Evolutionary conservation across 2,329 filamentous ascomycete species (phyloP).

Genomic region (Coccinonectria pachysandricola): DNA sequence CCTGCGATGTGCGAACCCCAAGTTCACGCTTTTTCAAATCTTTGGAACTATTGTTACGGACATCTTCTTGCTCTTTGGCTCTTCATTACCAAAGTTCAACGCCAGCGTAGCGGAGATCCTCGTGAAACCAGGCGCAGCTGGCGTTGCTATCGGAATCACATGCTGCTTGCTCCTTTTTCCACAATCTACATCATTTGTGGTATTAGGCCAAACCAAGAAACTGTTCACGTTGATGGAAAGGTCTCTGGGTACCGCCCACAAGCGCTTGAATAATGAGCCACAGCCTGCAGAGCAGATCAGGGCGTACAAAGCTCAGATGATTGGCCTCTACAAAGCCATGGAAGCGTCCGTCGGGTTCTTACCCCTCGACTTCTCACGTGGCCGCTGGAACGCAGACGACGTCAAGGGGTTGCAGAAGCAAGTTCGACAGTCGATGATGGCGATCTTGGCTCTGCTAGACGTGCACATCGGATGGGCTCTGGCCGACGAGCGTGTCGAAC

Average conservation of each 20-base stretch:
- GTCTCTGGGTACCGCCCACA: constrained; percentile 22
- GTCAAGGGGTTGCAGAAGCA: constrained; percentile 27
- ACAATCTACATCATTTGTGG: constrained; percentile 35
- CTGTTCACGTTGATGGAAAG: constrained; percentile 22
- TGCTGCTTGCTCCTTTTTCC: constrained; percentile 38
- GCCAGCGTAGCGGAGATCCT: constrained; percentile 28
- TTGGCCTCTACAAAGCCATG: constrained; percentile 27
- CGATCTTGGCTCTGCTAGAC: constrained; percentile 29
- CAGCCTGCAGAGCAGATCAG: constrained; percentile 10
- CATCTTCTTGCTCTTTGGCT: constrained; percentile 33
- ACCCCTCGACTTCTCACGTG: constrained; percentile 34
- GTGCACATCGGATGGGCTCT: constrained; percentile 30
- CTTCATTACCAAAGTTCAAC: constrained; percentile 29
- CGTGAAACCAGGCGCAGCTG: constrained; percentile 35
- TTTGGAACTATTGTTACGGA: constrained; percentile 37
- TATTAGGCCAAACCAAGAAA: constrained; percentile 25
- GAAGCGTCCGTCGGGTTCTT: constrained; percentile 32
- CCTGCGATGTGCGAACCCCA: constrained; percentile 33
- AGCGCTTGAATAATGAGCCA: too few species aligned
- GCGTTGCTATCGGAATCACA: constrained; percentile 32
- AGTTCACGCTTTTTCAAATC: constrained; percentile 32
- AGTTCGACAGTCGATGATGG: constrained; percentile 25
- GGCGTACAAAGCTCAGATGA: too few species aligned
- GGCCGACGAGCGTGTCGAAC: too few species aligned
- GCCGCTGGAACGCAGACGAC: constrained; percentile 35